These are phyloP conservation scores for Glycyrrhiza uralensis DNA, from an alignment of 306 rosid species.

Conservation along the genomic window DNA sequence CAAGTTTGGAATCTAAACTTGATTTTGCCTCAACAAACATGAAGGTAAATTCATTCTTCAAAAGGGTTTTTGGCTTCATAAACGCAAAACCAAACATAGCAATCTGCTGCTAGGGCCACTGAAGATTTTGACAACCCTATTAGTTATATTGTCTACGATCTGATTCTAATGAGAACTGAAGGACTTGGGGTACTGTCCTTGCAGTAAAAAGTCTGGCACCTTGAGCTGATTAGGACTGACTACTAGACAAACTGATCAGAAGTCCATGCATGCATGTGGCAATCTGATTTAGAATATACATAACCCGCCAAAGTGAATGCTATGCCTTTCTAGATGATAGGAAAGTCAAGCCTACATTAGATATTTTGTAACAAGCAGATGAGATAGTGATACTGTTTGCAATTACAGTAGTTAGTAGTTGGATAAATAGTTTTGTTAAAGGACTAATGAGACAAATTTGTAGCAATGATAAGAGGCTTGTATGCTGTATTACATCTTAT, in stretches of 20 bases:
- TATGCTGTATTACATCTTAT: too few relatives aligned
- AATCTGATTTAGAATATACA: constrained; percentile 20
- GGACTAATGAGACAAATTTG: not conserved
- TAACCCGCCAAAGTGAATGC: not conserved
- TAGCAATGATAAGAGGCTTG: not conserved
- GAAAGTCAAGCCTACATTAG: not conserved
- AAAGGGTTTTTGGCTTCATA: not conserved
- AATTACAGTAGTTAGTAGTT: not conserved
- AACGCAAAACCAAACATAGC: not conserved
- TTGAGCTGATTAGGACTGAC: constrained; percentile 23
- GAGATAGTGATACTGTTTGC: constrained; percentile 12
- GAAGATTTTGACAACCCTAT: constrained; percentile 23
- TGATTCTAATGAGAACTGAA: constrained; percentile 24
- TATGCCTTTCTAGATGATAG: constrained; percentile 7
- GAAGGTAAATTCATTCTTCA: not conserved
- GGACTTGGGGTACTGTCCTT: constrained; percentile 22
- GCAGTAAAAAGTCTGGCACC: constrained; percentile 1
- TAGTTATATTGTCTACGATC: constrained; percentile 12
- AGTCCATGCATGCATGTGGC: constrained; percentile 12
- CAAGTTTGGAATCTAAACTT: not conserved
- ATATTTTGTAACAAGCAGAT: constrained; percentile 1
- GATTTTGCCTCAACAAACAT: not conserved
- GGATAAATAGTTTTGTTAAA: not conserved
- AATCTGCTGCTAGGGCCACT: constrained; percentile 32
- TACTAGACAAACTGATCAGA: constrained; percentile 28